A percentile compares a stretch with the other conserved stretches of the same genome.
phyloP scores from a whole-genome alignment of 257 asterid genomes.

The Paraleonurus japonicus region DNA sequence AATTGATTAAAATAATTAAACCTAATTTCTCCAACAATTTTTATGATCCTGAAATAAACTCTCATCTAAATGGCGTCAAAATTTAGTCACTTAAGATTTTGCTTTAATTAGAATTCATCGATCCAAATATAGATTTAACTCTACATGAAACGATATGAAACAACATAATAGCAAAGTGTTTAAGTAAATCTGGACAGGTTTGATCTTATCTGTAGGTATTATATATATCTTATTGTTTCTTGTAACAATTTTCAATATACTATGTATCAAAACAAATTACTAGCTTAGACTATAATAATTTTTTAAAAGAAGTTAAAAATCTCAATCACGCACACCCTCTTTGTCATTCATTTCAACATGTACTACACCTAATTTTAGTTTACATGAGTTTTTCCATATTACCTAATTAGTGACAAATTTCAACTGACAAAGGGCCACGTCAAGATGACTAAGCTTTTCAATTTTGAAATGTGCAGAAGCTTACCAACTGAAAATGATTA shows the following conservation, averaged over 20 bases:
- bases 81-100: no score
- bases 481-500: not conserved
- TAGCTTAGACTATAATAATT: not conserved
- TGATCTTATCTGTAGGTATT: not conserved
- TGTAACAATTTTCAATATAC: no score
- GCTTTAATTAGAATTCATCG: not conserved
- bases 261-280: not conserved
- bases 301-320: not conserved
- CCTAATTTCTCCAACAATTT: no score
- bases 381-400: not conserved
- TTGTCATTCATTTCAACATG: not conserved
- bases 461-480: not conserved
- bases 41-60: no score
- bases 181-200: not conserved
- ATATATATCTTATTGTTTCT: not conserved
- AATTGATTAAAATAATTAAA: no score
- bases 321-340: not conserved
- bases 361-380: not conserved
- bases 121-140: no score
- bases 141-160: not conserved
- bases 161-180: not conserved
- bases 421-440: slow-evolving; percentile 22
- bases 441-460: slow-evolving; percentile 15
- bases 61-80: no score
- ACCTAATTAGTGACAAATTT: not conserved